Conservation (phyloP, 2,329 filamentous ascomycete genomes). For the Diaporthe australafricana region DNA sequence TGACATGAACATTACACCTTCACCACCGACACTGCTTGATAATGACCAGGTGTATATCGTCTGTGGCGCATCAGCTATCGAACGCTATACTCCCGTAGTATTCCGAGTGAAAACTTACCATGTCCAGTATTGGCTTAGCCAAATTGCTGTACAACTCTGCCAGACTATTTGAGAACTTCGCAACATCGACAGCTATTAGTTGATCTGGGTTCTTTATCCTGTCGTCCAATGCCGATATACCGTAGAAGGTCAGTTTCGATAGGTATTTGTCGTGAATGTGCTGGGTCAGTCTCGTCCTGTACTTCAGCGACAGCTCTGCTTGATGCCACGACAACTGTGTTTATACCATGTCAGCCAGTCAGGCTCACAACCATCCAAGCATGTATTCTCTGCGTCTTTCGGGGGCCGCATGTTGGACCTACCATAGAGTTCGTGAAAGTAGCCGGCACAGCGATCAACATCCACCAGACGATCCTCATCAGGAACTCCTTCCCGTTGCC, state of each 20-base stretch:
- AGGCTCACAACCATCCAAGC: no score
- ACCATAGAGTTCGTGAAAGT: slow-evolving; percentile 99
- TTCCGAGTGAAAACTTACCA: slow-evolving; percentile 64
- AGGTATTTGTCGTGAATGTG: slow-evolving; percentile 96
- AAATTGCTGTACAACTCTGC: slow-evolving; percentile 97
- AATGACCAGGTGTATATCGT: slow-evolving; percentile 94
- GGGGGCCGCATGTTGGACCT: slow-evolving; percentile 45
- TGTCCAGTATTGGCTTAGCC: slow-evolving; percentile 93
- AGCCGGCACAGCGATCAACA: slow-evolving; percentile 94
- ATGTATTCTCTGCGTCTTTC: neutral
- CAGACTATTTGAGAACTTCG: slow-evolving; percentile 94
- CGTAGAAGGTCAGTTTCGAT: slow-evolving; percentile 98
- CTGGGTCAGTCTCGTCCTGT: slow-evolving; percentile 92
- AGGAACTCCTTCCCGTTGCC: slow-evolving; percentile 93
- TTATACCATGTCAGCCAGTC: neutral
- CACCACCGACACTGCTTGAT: slow-evolving; percentile 93
- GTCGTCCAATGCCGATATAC: slow-evolving; percentile 93
- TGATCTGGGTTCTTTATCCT: slow-evolving; percentile 99
- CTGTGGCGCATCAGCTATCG: slow-evolving; percentile 50
- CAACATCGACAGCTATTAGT: slow-evolving; percentile 95
- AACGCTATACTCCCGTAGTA: fast-evolving
- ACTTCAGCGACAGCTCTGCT: slow-evolving; percentile 91
- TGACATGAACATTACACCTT: slow-evolving; percentile 95
- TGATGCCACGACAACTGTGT: slow-evolving; percentile 92
- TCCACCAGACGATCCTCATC: slow-evolving; percentile 94